A percentile compares a stretch with the other conserved stretches of the same genome.
phyloP scores from a whole-genome alignment of 106 monocot species.

The Allium fistulosum region DNA sequence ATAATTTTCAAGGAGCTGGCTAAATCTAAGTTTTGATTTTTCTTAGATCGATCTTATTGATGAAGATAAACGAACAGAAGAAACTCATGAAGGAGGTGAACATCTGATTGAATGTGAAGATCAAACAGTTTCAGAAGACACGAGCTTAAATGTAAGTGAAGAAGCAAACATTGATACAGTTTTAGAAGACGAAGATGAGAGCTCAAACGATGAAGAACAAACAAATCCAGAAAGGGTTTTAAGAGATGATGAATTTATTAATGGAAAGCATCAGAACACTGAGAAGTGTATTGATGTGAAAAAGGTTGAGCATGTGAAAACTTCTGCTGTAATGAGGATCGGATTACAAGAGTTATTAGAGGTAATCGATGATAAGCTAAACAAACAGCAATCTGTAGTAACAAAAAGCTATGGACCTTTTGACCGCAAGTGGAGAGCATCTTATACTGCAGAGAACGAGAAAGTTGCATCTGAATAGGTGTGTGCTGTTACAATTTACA shows the following conservation, averaged over 20 bases:
- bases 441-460: slow-evolving; percentile 15
- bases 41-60: slow-evolving; percentile 81
- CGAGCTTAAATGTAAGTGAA: slow-evolving; percentile 2
- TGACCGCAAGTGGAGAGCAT: slow-evolving; percentile 84
- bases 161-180: neutral
- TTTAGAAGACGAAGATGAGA: slow-evolving; percentile 3
- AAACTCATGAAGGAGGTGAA: slow-evolving; percentile 16
- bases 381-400: slow-evolving; percentile 13
- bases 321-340: slow-evolving; percentile 67
- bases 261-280: neutral
- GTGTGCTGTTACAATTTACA: neutral
- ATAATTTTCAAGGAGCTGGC: no score
- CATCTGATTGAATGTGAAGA: slow-evolving; percentile 18
- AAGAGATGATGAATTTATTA: no score
- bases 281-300: slow-evolving; percentile 8
- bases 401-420: slow-evolving; percentile 33
- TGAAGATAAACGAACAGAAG: slow-evolving; percentile 15
- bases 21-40: neutral
- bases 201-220: neutral
- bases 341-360: slow-evolving; percentile 74
- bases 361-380: slow-evolving; percentile 60
- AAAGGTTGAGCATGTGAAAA: slow-evolving; percentile 28
- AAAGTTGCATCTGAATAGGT: slow-evolving; percentile 32
- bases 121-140: slow-evolving; percentile 5
- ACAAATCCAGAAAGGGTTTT: no score